Evolutionary conservation across 345 rosid species (phyloP).

Genomic region (Populus euphratica): DNA sequence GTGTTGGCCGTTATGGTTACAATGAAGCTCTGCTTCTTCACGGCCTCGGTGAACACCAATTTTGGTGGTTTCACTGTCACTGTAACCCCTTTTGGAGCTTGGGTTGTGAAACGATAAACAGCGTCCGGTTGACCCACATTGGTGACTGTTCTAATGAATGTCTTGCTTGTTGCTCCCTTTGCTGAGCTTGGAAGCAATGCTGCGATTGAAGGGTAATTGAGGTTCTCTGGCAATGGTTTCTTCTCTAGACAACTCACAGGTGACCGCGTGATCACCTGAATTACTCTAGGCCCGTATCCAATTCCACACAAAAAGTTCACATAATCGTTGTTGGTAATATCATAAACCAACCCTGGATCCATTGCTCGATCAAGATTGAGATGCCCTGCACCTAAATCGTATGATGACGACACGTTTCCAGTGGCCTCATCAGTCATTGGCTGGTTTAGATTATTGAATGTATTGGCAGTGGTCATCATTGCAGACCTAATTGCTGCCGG

Average conservation of each 20-base stretch:
- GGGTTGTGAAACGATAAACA: constrained; percentile 40
- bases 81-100: constrained; percentile 57
- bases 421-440: constrained; percentile 73
- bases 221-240: constrained; percentile 59
- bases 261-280: constrained; percentile 65
- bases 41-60: constrained; percentile 41
- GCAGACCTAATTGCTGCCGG: constrained; percentile 73
- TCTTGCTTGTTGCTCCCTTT: constrained; percentile 37
- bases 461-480: constrained; percentile 75
- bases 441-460: constrained; percentile 53
- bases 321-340: constrained; percentile 57
- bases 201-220: constrained; percentile 74
- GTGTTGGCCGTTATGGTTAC: constrained; percentile 54
- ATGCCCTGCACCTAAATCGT: constrained; percentile 69
- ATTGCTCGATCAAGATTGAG: constrained; percentile 62
- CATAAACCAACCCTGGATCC: constrained; percentile 80
- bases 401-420: constrained; percentile 54
- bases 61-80: constrained; percentile 55
- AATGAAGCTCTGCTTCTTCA: constrained; percentile 54
- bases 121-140: constrained; percentile 56
- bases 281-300: constrained; percentile 57
- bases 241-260: constrained; percentile 50
- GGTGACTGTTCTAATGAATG: constrained; percentile 56
- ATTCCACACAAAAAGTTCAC: constrained; percentile 64
- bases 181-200: constrained; percentile 54